Percentiles rank a stretch among this genome's conserved stretches.
These are phyloP conservation scores for Fusarium stilboides DNA, from an alignment of 2,329 filamentous ascomycete species.

Conservation along the genomic window DNA sequence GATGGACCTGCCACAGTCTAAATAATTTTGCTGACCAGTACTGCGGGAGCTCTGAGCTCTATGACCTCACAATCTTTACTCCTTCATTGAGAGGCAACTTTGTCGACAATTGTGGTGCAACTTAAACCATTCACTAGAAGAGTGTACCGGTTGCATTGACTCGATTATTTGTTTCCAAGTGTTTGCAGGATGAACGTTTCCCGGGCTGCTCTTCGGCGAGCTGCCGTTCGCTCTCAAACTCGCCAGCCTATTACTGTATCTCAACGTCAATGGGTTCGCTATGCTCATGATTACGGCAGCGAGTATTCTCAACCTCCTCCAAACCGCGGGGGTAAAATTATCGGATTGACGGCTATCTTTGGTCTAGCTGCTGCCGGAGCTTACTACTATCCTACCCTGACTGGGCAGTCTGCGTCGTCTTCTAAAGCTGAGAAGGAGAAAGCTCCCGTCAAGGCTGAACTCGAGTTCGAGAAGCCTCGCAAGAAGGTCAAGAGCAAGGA, in stretches of 20 bases:
- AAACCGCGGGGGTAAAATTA: conserved; percentile 49
- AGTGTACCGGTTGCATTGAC: conserved; percentile 15
- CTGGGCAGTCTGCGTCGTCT: conserved; percentile 44
- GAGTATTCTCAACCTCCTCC: conserved; percentile 38
- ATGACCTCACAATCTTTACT: conserved; percentile 49
- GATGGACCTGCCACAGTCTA: conserved; percentile 42
- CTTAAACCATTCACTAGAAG: conserved; percentile 13
- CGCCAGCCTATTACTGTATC: conserved; percentile 41
- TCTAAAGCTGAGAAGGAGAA: conserved; percentile 37
- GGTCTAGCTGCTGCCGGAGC: conserved; percentile 58
- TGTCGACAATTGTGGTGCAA: conserved; percentile 14
- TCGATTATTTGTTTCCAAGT: conserved; percentile 2
- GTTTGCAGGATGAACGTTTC: conserved; percentile 53
- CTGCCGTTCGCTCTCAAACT: conserved; percentile 45
- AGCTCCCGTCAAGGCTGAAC: conserved; percentile 60
- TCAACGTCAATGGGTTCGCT: conserved; percentile 52
- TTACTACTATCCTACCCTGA: conserved; percentile 58
- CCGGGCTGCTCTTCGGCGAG: conserved; percentile 50
- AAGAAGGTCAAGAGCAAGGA: conserved; percentile 73
- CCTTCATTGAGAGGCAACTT: conserved; percentile 30
- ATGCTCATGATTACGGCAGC: conserved; percentile 51
- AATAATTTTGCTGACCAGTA: conserved; percentile 51
- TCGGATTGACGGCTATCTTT: conserved; percentile 55
- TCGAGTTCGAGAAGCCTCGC: conserved; percentile 78
- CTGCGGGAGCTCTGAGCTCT: conserved; percentile 36